Conservation (phyloP, 495 filamentous ascomycete genomes). For the Hypoxylon rickii region DNA sequence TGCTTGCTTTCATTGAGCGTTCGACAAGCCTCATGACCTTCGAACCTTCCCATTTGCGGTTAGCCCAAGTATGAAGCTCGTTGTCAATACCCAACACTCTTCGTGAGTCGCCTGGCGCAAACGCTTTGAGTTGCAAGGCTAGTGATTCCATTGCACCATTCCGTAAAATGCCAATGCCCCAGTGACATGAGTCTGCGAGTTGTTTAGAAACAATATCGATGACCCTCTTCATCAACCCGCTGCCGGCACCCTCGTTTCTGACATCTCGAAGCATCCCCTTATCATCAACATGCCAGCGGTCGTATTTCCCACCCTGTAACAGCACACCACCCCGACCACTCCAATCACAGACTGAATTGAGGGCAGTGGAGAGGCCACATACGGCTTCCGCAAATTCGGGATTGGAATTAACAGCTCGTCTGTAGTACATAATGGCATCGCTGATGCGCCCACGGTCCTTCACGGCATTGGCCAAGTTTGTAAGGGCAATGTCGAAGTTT, state of each 20-base stretch:
- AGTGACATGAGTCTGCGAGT: slow-evolving; percentile 81
- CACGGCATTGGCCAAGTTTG: slow-evolving; percentile 96
- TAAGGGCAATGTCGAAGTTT: slow-evolving; percentile 94
- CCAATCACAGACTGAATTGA: slow-evolving; percentile 98
- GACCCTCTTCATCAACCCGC: slow-evolving; percentile 94
- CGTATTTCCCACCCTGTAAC: slow-evolving; percentile 69
- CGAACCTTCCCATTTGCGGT: slow-evolving; percentile 84
- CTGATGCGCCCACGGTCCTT: slow-evolving; percentile 93
- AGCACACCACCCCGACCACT: slow-evolving; percentile 84
- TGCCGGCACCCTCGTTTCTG: slow-evolving; percentile 58
- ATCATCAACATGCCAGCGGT: slow-evolving; percentile 95
- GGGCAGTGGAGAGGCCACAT: slow-evolving; percentile 91
- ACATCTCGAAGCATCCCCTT: slow-evolving; percentile 82
- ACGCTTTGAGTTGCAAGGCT: slow-evolving; percentile 51
- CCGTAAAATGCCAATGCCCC: slow-evolving; percentile 79
- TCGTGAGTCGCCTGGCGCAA: slow-evolving; percentile 34
- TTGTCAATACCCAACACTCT: slow-evolving; percentile 38
- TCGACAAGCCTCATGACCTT: slow-evolving; percentile 85
- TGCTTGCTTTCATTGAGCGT: slow-evolving; percentile 73
- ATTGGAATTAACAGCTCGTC: slow-evolving; percentile 84
- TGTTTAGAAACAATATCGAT: slow-evolving; percentile 93
- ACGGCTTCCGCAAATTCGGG: slow-evolving; percentile 97
- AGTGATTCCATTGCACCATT: slow-evolving; percentile 49
- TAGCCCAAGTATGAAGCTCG: slow-evolving; percentile 70
- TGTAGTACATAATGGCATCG: slow-evolving; percentile 92